Base-by-base conservation (phyloP, 1,284 basidiomycete genomes). In the Ceratobasidium sp. region DNA sequence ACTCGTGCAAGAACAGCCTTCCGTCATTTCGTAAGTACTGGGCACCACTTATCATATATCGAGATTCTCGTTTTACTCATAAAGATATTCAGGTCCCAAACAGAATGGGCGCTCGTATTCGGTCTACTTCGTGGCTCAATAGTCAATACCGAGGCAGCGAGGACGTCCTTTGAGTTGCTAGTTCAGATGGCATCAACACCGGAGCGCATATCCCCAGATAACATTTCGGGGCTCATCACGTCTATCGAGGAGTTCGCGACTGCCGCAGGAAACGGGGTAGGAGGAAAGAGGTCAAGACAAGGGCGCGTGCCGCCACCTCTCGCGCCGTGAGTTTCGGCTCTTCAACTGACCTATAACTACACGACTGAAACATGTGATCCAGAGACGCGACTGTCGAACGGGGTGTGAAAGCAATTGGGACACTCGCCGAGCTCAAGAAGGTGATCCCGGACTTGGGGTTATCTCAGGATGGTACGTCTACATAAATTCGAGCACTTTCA, bases 61-160 rank as follows among this genome's bases (percentile, higher is more conserved):
- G n/a, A n/a, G n/a, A n/a, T n/a, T n/a, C n/a, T n/a, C n/a, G n/a
- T 47, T 29, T 33, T 41, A 7, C 67, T 69, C 2, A 60, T 4
- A 1, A 54, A 77, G 65, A 73, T 66, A 69, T 50, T 19, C 76
- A 93, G 90, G 75, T 96, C 95, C 1, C 92, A 93, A 79, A 98
- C 97, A 0, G 97, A 99, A 82, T 99, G 98, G 98, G 94, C 94
- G 72, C 85, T 99, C 45, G 89, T 97, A 19, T 95, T 98, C 79
- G 92, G 95, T 0, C 86, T 99, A n/a, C 89, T 99, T 78, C 89
- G 94, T 50, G 92, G 92, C 0, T 96, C 95, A 0, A 89, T 95
- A 57, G 87, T 91, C 9, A 93, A 98, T 79, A 90, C 94, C n/a
- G 94, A 95, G 82, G 96, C 96, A 1, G 91, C 93, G 36, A 91